These are phyloP conservation scores for Corynespora cassiicola DNA, from an alignment of 2,329 filamentous ascomycete species.

Conservation along the genomic window DNA sequence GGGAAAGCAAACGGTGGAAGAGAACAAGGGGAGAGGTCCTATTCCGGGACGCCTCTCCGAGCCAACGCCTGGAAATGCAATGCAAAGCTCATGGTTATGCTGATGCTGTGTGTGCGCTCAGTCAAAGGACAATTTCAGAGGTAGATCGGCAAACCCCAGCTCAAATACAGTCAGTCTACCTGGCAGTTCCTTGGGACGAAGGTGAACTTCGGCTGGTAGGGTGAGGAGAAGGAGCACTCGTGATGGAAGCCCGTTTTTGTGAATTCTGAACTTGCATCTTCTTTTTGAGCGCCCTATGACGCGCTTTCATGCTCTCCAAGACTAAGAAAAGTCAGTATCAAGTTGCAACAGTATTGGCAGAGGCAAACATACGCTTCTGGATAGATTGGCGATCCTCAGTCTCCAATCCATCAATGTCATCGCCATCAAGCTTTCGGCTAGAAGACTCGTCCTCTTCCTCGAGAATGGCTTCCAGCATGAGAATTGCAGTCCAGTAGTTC, in stretches of 20 bases:
- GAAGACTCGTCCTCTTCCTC: slow-evolving; percentile 72
- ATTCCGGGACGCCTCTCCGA: no score
- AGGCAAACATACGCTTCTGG: slow-evolving; percentile 68
- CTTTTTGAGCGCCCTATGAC: slow-evolving; percentile 51
- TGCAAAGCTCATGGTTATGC: no score
- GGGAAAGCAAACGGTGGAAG: no score
- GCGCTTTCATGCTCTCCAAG: slow-evolving; percentile 52
- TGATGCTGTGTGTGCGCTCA: background rate
- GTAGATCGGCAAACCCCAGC: no score
- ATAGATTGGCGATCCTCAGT: slow-evolving; percentile 76
- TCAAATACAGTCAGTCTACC: slow-evolving; percentile 10
- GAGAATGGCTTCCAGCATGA: slow-evolving; percentile 92
- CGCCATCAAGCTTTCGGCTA: slow-evolving; percentile 54
- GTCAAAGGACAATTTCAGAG: background rate
- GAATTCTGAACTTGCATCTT: slow-evolving; percentile 52
- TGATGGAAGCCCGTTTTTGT: slow-evolving; percentile 43
- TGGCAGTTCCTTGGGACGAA: slow-evolving; percentile 34
- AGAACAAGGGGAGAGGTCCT: no score
- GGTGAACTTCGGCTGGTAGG: slow-evolving; percentile 38
- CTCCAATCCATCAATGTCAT: slow-evolving; percentile 63
- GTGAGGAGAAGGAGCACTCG: slow-evolving; percentile 36
- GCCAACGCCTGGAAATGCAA: no score
- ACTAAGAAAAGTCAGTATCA: slow-evolving; percentile 45
- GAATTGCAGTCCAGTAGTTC: slow-evolving; percentile 89
- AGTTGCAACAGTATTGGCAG: background rate